Evolutionary conservation across 1,284 basidiomycete genomes (phyloP).

Genomic region (Heimioporus retisporus): DNA sequence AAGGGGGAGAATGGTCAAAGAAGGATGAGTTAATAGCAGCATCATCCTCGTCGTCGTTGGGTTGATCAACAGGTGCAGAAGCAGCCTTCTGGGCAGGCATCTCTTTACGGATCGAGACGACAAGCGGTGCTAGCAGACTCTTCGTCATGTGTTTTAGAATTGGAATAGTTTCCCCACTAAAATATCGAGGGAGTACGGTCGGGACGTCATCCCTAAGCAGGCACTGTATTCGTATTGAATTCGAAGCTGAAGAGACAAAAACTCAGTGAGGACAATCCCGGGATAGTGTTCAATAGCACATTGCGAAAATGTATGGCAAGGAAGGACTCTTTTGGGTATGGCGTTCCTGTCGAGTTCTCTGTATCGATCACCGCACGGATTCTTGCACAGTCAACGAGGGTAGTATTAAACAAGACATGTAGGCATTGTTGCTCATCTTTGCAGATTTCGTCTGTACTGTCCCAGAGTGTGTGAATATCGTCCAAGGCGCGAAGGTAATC

Average conservation of each 20-base stretch:
- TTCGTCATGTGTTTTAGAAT: slow-evolving; percentile 17
- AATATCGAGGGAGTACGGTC: slow-evolving; percentile 17
- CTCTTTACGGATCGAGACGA: slow-evolving; percentile 11
- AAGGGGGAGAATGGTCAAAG: not conserved
- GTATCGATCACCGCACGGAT: too few species aligned
- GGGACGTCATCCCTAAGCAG: slow-evolving; percentile 16
- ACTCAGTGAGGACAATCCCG: slow-evolving; percentile 1
- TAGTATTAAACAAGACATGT: too few species aligned
- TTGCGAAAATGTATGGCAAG: slow-evolving; percentile 17
- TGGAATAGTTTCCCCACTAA: slow-evolving; percentile 11
- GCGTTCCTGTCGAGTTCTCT: not conserved
- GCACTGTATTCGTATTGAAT: not conserved
- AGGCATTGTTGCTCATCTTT: too few species aligned
- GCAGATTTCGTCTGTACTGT: too few species aligned
- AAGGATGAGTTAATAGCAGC: not conserved
- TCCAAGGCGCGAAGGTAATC: too few species aligned
- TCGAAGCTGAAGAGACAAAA: not conserved
- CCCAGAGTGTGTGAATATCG: too few species aligned
- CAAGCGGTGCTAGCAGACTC: slow-evolving; percentile 6
- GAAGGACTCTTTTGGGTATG: slow-evolving; percentile 19
- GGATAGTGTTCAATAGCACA: not conserved
- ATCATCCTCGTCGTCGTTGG: slow-evolving; percentile 2
- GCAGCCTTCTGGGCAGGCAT: slow-evolving; percentile 3
- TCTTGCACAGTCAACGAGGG: too few species aligned
- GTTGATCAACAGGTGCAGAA: not conserved